These are phyloP conservation scores for Leucocoprinus leucothites DNA, from an alignment of 768 basidiomycete genomes.

Conservation along the genomic window DNA sequence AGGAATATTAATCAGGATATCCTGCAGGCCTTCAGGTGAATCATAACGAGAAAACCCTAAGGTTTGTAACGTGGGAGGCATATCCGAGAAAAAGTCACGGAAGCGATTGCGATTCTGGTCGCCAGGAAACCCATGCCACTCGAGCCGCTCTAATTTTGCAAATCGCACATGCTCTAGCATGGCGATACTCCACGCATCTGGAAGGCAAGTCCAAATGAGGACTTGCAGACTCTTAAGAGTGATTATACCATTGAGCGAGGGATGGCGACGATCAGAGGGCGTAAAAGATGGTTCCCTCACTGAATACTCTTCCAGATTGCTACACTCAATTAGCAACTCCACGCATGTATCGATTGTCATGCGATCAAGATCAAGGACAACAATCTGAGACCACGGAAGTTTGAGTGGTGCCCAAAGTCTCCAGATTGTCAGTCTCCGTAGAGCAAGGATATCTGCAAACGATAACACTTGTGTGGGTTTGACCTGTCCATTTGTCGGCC, in stretches of 20 bases:
- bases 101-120: conserved; percentile 3
- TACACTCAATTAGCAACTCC: conserved; percentile 1
- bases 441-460: neutral
- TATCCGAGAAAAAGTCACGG: neutral
- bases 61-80: neutral
- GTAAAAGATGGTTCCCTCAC: conserved; percentile 4
- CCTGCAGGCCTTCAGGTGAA: neutral
- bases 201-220: conserved; percentile 5
- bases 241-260: conserved; percentile 6
- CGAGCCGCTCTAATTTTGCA: neutral
- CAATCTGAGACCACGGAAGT: conserved; percentile 9
- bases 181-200: conserved; percentile 7
- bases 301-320: conserved; percentile 7
- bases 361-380: conserved; percentile 8
- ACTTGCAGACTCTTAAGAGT: neutral
- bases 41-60: neutral
- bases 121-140: conserved; percentile 6
- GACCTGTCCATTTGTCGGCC: neutral
- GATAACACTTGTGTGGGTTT: neutral
- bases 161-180: conserved; percentile 5
- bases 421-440: neutral
- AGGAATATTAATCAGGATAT: neutral
- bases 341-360: conserved; percentile 9
- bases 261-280: conserved; percentile 10
- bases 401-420: conserved; percentile 6